Conservation (phyloP, 192 early-diverging fungal species). For the Coemansia sp. region DNA sequence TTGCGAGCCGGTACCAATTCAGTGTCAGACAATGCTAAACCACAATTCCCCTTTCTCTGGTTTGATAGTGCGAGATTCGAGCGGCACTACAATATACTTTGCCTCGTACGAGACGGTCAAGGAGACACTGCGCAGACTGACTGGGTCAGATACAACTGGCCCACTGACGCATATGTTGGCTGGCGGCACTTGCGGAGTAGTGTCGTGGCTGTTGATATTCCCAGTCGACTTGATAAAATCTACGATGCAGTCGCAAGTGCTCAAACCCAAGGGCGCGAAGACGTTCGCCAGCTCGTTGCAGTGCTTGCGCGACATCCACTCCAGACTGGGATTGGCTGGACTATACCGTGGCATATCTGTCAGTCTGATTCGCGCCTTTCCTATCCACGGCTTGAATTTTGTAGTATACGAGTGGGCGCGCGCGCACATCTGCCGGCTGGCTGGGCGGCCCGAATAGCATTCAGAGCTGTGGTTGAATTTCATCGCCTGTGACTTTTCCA, state of each 20-base stretch:
- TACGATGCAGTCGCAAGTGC: conserved; percentile 71
- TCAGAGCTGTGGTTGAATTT: background rate
- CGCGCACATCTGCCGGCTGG: conserved; percentile 35
- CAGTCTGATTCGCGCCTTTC: conserved; percentile 74
- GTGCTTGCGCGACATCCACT: conserved; percentile 56
- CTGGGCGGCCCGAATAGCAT: conserved; percentile 23
- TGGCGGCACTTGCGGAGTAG: conserved; percentile 73
- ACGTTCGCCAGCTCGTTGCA: conserved; percentile 50
- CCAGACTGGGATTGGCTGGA: conserved; percentile 57
- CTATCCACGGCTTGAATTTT: conserved; percentile 83
- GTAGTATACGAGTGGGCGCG: conserved; percentile 70
- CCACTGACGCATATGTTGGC: conserved; percentile 74
- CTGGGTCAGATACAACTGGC: conserved; percentile 51
- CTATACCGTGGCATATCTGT: conserved; percentile 75
- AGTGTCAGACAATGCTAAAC: background rate
- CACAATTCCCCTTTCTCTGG: background rate
- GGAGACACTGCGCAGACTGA: conserved; percentile 45
- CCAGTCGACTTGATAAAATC: conserved; percentile 78
- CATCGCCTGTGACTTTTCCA: too few relatives aligned
- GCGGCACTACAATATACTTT: conserved; percentile 77
- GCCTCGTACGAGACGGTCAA: conserved; percentile 64
- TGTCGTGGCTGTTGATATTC: conserved; percentile 78
- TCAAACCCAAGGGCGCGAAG: conserved; percentile 50
- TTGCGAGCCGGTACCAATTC: background rate
- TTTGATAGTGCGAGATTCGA: conserved; percentile 56